Conservation (phyloP, 1,284 basidiomycete species). For the Tilletia setariae region DNA sequence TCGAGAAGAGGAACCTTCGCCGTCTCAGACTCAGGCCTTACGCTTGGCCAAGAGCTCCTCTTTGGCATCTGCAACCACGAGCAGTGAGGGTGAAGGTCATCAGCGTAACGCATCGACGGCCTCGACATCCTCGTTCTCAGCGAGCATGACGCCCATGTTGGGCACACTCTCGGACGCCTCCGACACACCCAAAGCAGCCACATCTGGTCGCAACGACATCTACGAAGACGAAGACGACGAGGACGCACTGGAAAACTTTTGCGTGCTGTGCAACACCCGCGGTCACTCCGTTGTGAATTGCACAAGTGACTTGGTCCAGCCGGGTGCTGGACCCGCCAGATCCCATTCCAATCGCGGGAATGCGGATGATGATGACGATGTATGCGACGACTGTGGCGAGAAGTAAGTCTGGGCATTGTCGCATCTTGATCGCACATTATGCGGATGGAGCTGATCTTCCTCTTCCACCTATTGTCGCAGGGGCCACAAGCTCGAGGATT, state of each 20-base stretch:
- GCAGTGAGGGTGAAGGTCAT: not conserved
- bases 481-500: conserved; percentile 38
- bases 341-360: not conserved
- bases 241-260: conserved; percentile 29
- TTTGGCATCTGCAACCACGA: not conserved
- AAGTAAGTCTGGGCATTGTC: conserved; percentile 4
- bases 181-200: conserved; percentile 23
- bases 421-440: not conserved
- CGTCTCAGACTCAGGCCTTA: conserved; percentile 7
- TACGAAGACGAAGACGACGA: conserved; percentile 26
- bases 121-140: conserved; percentile 11
- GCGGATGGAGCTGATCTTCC: not conserved
- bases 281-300: conserved; percentile 31
- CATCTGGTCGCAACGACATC: conserved; percentile 12
- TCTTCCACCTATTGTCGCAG: not conserved
- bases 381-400: conserved; percentile 41
- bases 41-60: conserved; percentile 15
- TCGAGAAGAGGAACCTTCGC: not conserved
- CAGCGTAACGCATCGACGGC: not conserved
- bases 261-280: conserved; percentile 29
- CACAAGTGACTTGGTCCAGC: conserved; percentile 4
- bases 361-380: conserved; percentile 25
- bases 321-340: conserved; percentile 1
- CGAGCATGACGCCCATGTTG: not conserved
- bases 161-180: not conserved